A percentile compares a stretch with the other conserved stretches of the same genome.
These are phyloP conservation scores for Penicillium digitatum DNA, from an alignment of 2,329 filamentous ascomycete species.

Conservation along the genomic window DNA sequence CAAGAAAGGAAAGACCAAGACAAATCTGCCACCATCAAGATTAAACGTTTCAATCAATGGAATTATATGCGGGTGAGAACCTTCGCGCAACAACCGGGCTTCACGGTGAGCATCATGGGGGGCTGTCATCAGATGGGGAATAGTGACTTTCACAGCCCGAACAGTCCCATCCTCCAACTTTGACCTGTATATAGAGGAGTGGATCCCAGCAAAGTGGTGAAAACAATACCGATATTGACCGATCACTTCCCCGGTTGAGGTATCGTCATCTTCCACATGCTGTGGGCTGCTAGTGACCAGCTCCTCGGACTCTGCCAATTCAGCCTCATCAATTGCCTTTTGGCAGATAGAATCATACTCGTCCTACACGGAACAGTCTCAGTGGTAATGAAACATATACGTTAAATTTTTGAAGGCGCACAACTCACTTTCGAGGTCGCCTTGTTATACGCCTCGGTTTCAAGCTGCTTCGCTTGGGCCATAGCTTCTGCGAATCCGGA, in stretches of 20 bases:
- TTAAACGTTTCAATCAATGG: constrained; percentile 67
- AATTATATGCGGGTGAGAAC: constrained; percentile 57
- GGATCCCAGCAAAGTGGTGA: constrained; percentile 64
- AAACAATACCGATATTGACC: constrained; percentile 56
- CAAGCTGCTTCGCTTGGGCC: constrained; percentile 60
- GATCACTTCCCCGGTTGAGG: constrained; percentile 40
- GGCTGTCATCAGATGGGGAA: constrained; percentile 64
- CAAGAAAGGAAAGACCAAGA: constrained; percentile 83
- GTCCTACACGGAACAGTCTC: constrained; percentile 46
- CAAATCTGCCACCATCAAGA: constrained; percentile 65
- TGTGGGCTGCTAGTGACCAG: constrained; percentile 23
- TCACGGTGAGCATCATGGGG: constrained; percentile 83
- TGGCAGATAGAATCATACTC: constrained; percentile 50
- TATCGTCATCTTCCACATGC: constrained; percentile 22
- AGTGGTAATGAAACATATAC: neutral
- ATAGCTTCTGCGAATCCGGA: constrained; percentile 48
- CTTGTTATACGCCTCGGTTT: constrained; percentile 46
- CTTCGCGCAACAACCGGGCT: constrained; percentile 66
- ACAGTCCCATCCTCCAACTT: constrained; percentile 42
- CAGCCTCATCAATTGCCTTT: constrained; percentile 36
- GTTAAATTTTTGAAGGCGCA: neutral
- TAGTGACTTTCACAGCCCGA: constrained; percentile 81
- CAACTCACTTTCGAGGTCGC: constrained; percentile 37
- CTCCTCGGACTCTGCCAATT: constrained; percentile 20
- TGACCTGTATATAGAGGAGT: constrained; percentile 77